A percentile compares a stretch with the other conserved stretches of the same genome.
phyloP scores from a whole-genome alignment of 345 rosid species.

The Citrus hindsii region DNA sequence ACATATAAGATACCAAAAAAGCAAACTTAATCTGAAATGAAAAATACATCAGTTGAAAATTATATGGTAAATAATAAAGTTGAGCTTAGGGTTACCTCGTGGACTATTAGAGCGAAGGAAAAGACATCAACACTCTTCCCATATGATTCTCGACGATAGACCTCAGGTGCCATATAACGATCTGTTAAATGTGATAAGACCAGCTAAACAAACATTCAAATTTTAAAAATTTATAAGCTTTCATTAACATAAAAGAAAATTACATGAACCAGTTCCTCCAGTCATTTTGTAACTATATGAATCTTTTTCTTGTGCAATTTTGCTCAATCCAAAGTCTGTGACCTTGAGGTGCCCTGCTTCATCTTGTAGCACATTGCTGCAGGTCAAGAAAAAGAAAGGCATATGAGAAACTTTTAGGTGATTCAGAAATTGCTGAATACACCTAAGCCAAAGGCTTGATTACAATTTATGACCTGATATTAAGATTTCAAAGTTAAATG shows the following conservation, averaged over 20 bases:
- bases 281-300: slow-evolving; percentile 53
- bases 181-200: slow-evolving; percentile 28
- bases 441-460: neutral
- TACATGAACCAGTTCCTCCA: slow-evolving; percentile 64
- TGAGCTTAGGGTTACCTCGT: slow-evolving; percentile 39
- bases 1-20: neutral
- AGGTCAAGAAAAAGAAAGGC: neutral
- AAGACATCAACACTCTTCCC: slow-evolving; percentile 69
- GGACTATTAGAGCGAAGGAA: slow-evolving; percentile 53
- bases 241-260: neutral
- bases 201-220: slow-evolving; percentile 8
- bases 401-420: neutral
- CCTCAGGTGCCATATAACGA: slow-evolving; percentile 77
- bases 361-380: slow-evolving; percentile 54
- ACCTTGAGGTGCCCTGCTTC: slow-evolving; percentile 67
- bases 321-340: slow-evolving; percentile 71
- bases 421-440: neutral
- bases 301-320: slow-evolving; percentile 58
- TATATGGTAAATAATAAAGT: neutral
- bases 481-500: neutral
- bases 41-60: neutral
- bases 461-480: neutral
- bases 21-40: neutral
- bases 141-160: slow-evolving; percentile 63
- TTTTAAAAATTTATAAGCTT: slow-evolving; percentile 4